Conservation (phyloP, 2,329 filamentous ascomycete genomes). For the Fusarium sp. region DNA sequence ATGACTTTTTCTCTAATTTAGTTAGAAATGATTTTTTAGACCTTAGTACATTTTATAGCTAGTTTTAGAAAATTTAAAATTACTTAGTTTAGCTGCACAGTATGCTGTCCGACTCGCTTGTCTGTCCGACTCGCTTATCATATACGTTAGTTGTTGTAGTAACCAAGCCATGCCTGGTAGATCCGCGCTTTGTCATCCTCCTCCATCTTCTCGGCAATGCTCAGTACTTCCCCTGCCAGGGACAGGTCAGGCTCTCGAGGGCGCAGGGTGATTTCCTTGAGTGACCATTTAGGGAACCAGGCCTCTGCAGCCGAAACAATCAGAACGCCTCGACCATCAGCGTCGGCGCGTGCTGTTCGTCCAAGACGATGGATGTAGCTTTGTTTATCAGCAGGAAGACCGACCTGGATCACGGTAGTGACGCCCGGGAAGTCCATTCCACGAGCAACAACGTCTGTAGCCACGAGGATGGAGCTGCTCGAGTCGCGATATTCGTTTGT, state of each 20-base stretch:
- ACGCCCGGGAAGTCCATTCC: slow-evolving; percentile 81
- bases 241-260: slow-evolving; percentile 59
- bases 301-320: slow-evolving; percentile 66
- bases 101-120: no score
- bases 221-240: slow-evolving; percentile 51
- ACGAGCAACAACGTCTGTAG: slow-evolving; percentile 77
- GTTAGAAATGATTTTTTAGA: no score
- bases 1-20: no score
- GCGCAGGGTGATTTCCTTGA: slow-evolving; percentile 67
- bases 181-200: slow-evolving; percentile 58
- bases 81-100: no score
- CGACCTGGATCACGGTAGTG: slow-evolving; percentile 74
- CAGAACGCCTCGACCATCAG: slow-evolving; percentile 72
- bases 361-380: slow-evolving; percentile 77
- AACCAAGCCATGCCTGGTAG: slow-evolving; percentile 69
- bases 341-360: slow-evolving; percentile 74
- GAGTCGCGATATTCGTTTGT: slow-evolving; percentile 73
- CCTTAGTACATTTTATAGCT: no score
- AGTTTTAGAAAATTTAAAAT: no score
- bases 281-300: slow-evolving; percentile 61
- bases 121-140: no score
- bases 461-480: slow-evolving; percentile 68
- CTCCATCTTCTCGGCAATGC: slow-evolving; percentile 57
- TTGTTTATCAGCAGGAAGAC: slow-evolving; percentile 69
- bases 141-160: slow-evolving; percentile 67